Percentiles rank a stretch among this genome's conserved stretches.
phyloP scores from a whole-genome alignment of 371 early-diverging fungal genomes.

The Catenaria anguillulae region DNA sequence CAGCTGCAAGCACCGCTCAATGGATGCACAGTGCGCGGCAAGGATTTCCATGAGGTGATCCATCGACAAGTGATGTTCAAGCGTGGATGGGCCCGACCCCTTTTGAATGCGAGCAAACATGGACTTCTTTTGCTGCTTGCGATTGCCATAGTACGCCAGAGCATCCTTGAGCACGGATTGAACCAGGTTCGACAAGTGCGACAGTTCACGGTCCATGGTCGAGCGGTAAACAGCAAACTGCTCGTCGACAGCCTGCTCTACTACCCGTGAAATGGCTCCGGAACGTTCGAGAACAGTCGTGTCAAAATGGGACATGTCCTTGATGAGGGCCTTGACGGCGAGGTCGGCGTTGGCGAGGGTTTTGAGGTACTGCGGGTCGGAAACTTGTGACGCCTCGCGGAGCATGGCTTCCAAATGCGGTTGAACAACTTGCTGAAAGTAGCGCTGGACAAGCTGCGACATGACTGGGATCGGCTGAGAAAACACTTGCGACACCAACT shows the following conservation, averaged over 20 bases:
- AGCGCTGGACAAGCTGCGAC: slow-evolving; percentile 80
- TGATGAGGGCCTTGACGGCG: slow-evolving; percentile 54
- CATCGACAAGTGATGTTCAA: neutral
- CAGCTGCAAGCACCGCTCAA: neutral
- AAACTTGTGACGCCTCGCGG: slow-evolving; percentile 46
- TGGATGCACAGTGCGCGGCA: neutral
- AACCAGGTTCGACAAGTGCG: neutral
- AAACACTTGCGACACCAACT: slow-evolving; percentile 74
- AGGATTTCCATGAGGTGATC: neutral
- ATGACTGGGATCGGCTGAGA: slow-evolving; percentile 81
- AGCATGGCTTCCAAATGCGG: slow-evolving; percentile 64
- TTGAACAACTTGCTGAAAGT: slow-evolving; percentile 92
- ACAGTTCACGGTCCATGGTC: neutral
- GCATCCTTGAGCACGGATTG: neutral
- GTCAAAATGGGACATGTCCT: slow-evolving; percentile 53
- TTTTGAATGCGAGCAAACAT: neutral
- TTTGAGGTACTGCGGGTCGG: slow-evolving; percentile 61
- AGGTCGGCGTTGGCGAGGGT: slow-evolving; percentile 57
- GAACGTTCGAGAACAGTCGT: slow-evolving; percentile 19
- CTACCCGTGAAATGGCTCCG: slow-evolving; percentile 17
- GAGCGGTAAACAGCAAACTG: neutral
- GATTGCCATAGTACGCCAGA: neutral
- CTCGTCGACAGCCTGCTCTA: slow-evolving; percentile 13
- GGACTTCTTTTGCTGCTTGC: neutral
- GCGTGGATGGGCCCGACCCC: neutral